phyloP scores from a whole-genome alignment of 495 filamentous ascomycete species.

The Aspergillus hancockii region DNA sequence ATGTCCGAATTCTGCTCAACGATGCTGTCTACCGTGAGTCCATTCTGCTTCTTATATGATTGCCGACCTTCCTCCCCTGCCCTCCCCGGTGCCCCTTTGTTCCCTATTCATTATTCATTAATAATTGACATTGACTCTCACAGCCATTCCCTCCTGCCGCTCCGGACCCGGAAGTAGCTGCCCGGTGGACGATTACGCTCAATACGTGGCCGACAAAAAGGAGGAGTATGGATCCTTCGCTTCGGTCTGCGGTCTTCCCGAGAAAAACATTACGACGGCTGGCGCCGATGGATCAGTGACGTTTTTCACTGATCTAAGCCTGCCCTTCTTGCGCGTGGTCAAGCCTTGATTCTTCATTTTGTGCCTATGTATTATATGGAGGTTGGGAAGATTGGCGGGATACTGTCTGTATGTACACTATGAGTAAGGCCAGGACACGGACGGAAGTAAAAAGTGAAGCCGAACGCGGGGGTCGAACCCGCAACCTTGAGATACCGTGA shows the following conservation, averaged over 20 bases:
- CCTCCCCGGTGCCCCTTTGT: neutral
- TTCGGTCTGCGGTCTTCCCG: slow-evolving; percentile 45
- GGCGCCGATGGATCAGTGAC: slow-evolving; percentile 39
- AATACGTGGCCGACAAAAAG: slow-evolving; percentile 42
- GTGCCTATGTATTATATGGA: neutral
- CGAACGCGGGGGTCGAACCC: slow-evolving; percentile 60
- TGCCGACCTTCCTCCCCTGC: neutral
- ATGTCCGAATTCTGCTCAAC: slow-evolving; percentile 52
- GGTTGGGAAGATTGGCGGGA: neutral
- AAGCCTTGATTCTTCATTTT: slow-evolving; percentile 15
- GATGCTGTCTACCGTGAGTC: slow-evolving; percentile 52
- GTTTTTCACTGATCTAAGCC: slow-evolving; percentile 48
- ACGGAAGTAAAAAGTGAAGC: slow-evolving; percentile 25
- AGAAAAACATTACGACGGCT: slow-evolving; percentile 31
- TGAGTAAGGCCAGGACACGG: neutral
- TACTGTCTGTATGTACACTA: neutral
- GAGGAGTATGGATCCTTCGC: slow-evolving; percentile 44
- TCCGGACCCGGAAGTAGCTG: slow-evolving; percentile 49
- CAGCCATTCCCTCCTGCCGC: slow-evolving; percentile 42
- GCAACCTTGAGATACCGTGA: slow-evolving; percentile 52
- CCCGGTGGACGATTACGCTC: slow-evolving; percentile 43
- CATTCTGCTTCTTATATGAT: neutral
- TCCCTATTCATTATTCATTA: neutral
- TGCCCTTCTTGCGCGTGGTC: slow-evolving; percentile 35
- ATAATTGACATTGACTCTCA: neutral